These are phyloP conservation scores for Chamaenerion angustifolium DNA, from an alignment of 345 rosid genomes.

Conservation along the genomic window DNA sequence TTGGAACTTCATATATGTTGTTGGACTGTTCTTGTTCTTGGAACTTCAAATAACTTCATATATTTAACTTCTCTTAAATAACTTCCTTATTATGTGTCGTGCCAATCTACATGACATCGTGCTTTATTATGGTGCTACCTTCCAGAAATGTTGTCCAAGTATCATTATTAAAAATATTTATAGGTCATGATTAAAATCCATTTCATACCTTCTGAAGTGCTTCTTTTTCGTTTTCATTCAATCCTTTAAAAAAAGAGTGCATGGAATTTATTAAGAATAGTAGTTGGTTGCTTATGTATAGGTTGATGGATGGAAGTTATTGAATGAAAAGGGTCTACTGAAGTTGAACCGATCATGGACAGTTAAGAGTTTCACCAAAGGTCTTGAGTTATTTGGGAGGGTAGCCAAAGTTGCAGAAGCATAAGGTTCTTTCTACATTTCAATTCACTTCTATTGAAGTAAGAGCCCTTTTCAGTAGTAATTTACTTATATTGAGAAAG, in stretches of 20 bases:
- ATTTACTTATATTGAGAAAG: not conserved
- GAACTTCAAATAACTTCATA: no score
- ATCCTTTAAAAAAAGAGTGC: not conserved
- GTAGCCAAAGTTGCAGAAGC: conserved; percentile 75
- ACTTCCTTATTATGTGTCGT: conserved; percentile 1
- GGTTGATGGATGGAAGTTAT: conserved; percentile 78
- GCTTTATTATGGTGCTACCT: no score
- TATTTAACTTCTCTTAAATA: no score
- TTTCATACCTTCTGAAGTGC: no score
- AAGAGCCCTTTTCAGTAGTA: not conserved
- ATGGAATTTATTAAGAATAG: not conserved
- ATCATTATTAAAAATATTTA: no score
- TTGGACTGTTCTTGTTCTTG: no score
- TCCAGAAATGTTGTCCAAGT: no score
- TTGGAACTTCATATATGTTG: no score
- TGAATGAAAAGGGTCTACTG: conserved; percentile 47
- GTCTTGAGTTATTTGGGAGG: conserved; percentile 65
- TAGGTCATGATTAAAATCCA: no score
- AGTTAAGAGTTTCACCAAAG: conserved; percentile 70
- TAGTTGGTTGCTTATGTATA: conserved; percentile 12
- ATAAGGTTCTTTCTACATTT: conserved; percentile 33
- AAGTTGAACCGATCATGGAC: conserved; percentile 64
- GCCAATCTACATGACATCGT: no score
- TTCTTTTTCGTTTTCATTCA: not conserved
- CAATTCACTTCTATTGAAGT: conserved; percentile 38